phyloP scores from a whole-genome alignment of 129 eudicot genomes.

The Pittosporum tobira region DNA sequence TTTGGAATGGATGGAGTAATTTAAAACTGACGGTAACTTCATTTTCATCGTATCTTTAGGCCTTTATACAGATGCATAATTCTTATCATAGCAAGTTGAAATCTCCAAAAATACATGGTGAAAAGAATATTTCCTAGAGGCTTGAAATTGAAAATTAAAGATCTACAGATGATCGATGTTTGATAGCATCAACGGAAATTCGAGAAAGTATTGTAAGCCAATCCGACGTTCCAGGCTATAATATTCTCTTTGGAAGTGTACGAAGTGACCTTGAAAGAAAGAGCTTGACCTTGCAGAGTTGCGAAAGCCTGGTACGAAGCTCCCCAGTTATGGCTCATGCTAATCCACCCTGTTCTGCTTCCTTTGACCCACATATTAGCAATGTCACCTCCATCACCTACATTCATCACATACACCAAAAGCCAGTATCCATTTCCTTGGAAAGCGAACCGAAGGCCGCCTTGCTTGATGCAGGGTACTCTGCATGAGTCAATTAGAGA shows the following conservation, averaged over 20 bases:
- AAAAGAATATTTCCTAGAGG: background rate
- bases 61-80: background rate
- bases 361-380: slow-evolving; percentile 78
- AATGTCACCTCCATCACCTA: slow-evolving; percentile 86
- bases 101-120: background rate
- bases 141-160: background rate
- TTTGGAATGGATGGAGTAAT: too few species aligned
- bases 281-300: slow-evolving; percentile 52
- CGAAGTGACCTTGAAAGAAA: slow-evolving; percentile 65
- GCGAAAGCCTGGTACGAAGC: slow-evolving; percentile 82
- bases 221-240: slow-evolving; percentile 68
- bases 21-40: too few species aligned
- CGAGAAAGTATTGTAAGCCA: slow-evolving; percentile 49
- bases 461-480: slow-evolving; percentile 57
- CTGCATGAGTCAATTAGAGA: slow-evolving; percentile 22
- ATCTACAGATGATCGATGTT: background rate
- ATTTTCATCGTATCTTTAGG: too few species aligned
- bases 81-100: background rate
- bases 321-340: slow-evolving; percentile 98
- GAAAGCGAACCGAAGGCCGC: slow-evolving; percentile 53
- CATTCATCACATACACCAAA: slow-evolving; percentile 74
- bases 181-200: slow-evolving; percentile 43
- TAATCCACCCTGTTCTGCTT: slow-evolving; percentile 71
- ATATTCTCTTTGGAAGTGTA: slow-evolving; percentile 55
- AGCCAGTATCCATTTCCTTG: slow-evolving; percentile 82